These are phyloP conservation scores for Mortierella claussenii DNA, from an alignment of 192 early-diverging fungal species.

Conservation along the genomic window DNA sequence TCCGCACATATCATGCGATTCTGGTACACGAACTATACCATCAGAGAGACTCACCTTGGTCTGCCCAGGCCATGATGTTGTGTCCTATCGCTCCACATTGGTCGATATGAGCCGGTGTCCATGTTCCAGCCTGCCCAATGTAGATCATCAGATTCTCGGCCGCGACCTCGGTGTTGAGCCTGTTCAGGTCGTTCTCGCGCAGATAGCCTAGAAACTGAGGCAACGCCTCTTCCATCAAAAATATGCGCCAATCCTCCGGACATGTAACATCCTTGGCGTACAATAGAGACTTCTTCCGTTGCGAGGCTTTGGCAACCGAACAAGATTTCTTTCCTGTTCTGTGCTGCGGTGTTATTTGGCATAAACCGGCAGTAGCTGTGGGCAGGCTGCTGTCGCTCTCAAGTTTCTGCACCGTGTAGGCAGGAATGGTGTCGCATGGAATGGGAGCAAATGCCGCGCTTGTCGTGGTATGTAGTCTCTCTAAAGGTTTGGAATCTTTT, in stretches of 20 bases:
- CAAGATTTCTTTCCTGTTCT: no score
- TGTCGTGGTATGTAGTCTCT: no score
- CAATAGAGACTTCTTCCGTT: conserved; percentile 1
- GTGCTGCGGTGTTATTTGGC: no score
- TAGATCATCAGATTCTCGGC: conserved; percentile 51
- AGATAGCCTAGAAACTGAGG: conserved; percentile 34
- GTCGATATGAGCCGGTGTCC: conserved; percentile 49
- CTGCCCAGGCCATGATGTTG: conserved; percentile 50
- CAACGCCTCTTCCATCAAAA: conserved; percentile 13
- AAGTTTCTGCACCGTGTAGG: no score
- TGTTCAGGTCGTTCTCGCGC: conserved; percentile 37
- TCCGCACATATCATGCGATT: no score
- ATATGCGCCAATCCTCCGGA: conserved; percentile 16
- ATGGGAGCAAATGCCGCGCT: no score
- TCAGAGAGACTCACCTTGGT: conserved; percentile 10
- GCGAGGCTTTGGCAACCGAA: no score
- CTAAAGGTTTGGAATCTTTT: no score
- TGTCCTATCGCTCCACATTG: conserved; percentile 51
- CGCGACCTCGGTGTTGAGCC: conserved; percentile 20
- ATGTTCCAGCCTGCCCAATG: conserved; percentile 45
- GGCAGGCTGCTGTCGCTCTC: no score
- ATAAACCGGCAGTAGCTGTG: no score
- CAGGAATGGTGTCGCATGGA: no score
- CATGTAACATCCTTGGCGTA: conserved; percentile 49
- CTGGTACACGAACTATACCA: not conserved